Base-by-base conservation (phyloP, 208 protist genomes). In the Lotmaria passim region DNA sequence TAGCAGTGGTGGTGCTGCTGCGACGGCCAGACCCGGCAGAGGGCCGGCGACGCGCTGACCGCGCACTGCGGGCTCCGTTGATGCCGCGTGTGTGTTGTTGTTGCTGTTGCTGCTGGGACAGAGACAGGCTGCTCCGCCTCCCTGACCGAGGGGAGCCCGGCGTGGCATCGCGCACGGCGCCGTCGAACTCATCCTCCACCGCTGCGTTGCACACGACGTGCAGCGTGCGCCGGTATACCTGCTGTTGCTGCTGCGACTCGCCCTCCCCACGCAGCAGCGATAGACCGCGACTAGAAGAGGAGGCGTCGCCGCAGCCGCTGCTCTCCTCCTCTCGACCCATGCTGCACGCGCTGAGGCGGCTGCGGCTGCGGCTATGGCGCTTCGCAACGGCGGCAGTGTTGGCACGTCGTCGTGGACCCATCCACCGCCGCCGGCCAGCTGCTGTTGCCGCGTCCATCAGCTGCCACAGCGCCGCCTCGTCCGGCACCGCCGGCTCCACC, bases 191-290 rank as follows among this genome's bases (percentile, higher is more conserved):
- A 7, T 47, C 24, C 38, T 41, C 43, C 31, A 23, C 43, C 19
- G 43, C 30, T 7, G 53, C 36, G 12, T 44, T 52, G 23, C 71
- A 70, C 17, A 58, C 31, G 15, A 76, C 44, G 33, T 28, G 56
- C 19, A 76, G 55, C 31, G 71, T 76, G 30, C 71, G 71, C 31
- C 62, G 61, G 30, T 76, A 70, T 4, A 70, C 62, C 19, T 28
- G 62, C 36, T 7, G 19, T 26, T 34, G 39, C 53, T 14, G 43
- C 15, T 23, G 14, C 28, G 7, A 4, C 34, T 39, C 57, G 38
- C 46, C 31, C 38, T 43, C 44, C 31, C 30, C 15, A 23, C 48
- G 56, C 62, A 50, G 17, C 17, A 48, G 15, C 5, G 58, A 64
- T 1, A 39, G 7, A 14, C 58, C 39, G n/a, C 58, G 58, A 41